Evolutionary conservation across 2,329 filamentous ascomycete genomes (phyloP), one percentile per base, ranked within the genome.

Genomic region (Colletotrichum truncatum): DNA sequence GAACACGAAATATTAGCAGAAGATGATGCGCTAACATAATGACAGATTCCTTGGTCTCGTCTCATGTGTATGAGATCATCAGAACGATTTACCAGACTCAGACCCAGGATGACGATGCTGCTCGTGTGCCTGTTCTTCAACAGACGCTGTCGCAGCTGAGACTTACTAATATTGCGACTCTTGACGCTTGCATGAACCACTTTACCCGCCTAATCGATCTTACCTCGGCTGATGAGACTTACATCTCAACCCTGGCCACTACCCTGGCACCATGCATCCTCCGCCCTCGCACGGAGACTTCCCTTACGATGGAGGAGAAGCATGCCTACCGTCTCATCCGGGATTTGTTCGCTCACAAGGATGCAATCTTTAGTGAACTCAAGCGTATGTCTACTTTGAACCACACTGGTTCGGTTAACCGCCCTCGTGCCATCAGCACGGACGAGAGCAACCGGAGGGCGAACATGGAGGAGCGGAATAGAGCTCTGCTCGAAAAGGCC

Each of bases 31-130:
- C 76, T 82, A 67, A 79, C 68, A 41, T 4, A 16, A 18, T 48
- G 9, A 16, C 70, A 96, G 96, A 99, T 79, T 98, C 96, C n/a
- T 86, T 99, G 67, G 95, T 99, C 67, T 98, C 96, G 61, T 97
- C 94, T 39, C 95, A 98, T 76, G 94, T 99, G 64, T 99, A 99
- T 78, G 97, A 99, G 81, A 98, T 99, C 74, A 91, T 99, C 76
- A 94, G 97, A 81, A 98, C 94, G 2, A 97, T 99, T 69, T 99
- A 99, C 82, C 91, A 89, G 48, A 94, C 92, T 12, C 66, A 66
- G 32, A 55, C 66, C 4, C 87, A 91, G 41, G 93, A 97, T 62
- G 87, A 88, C 14, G 93, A 97, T 71, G 85, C 89, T 54, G 90
- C 93, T 11, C 92, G 96, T 56, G 87, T 99, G 69, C 91, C 94